These are phyloP conservation scores for Xylariaceae sp. DNA, from an alignment of 2,329 filamentous ascomycete genomes.

Conservation along the genomic window DNA sequence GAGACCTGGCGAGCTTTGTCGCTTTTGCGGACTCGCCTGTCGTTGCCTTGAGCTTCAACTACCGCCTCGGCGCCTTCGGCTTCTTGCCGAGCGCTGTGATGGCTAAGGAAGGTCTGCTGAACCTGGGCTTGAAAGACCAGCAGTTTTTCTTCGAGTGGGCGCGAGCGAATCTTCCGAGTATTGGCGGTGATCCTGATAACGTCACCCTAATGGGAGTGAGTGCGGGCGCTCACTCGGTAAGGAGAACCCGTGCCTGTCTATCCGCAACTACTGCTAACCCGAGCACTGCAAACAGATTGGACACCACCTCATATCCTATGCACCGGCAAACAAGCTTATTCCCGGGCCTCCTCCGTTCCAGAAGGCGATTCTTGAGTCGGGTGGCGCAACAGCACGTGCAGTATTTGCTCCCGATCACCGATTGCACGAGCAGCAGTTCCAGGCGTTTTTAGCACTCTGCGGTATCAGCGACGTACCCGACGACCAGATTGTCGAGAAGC, in stretches of 20 bases:
- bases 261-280: slow-evolving; percentile 2
- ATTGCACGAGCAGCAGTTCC: slow-evolving; percentile 51
- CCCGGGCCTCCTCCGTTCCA: slow-evolving; percentile 39
- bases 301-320: slow-evolving; percentile 56
- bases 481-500: slow-evolving; percentile 43
- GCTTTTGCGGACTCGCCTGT: slow-evolving; percentile 48
- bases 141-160: slow-evolving; percentile 55
- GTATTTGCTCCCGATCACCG: slow-evolving; percentile 50
- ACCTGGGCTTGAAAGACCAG: slow-evolving; percentile 61
- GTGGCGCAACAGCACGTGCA: slow-evolving; percentile 49
- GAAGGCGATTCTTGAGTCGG: slow-evolving; percentile 53
- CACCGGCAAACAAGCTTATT: slow-evolving; percentile 31
- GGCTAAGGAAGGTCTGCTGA: slow-evolving; percentile 50
- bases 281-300: slow-evolving; percentile 32
- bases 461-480: slow-evolving; percentile 44
- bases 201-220: slow-evolving; percentile 58
- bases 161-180: slow-evolving; percentile 50
- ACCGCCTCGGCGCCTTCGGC: slow-evolving; percentile 62
- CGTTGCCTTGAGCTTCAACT: slow-evolving; percentile 55
- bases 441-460: slow-evolving; percentile 47
- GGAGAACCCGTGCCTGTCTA: no score
- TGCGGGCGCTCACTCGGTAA: slow-evolving; percentile 56
- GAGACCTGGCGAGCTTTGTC: slow-evolving; percentile 58
- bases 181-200: slow-evolving; percentile 54
- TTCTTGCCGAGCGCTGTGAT: slow-evolving; percentile 57